Percentiles rank a stretch among this genome's conserved stretches.
Evolutionary conservation across 2,329 filamentous ascomycete genomes (phyloP).

Genomic region (Ascochyta rabiei): DNA sequence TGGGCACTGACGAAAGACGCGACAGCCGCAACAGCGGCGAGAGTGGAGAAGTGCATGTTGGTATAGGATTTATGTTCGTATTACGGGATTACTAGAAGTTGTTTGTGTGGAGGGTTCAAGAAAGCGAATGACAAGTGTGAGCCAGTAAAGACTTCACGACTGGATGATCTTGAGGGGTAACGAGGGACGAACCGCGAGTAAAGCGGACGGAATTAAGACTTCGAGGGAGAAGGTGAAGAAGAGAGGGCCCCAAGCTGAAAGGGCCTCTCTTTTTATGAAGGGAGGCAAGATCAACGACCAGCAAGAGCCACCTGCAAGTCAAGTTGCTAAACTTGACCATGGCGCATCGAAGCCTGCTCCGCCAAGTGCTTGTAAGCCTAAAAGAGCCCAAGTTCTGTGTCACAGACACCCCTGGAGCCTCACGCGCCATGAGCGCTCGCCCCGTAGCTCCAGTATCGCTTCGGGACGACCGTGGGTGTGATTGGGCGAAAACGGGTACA

Average conservation of each 20-base stretch:
- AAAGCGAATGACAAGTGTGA: slow-evolving; percentile 43
- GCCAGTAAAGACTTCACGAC: slow-evolving; percentile 34
- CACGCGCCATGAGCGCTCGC: slow-evolving; percentile 17
- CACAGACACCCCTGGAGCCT: slow-evolving; percentile 17
- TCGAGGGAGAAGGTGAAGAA: slow-evolving; percentile 25
- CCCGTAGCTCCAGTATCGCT: slow-evolving; percentile 26
- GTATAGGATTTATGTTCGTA: slow-evolving; percentile 21
- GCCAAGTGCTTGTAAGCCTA: slow-evolving; percentile 19
- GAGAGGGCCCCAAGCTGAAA: slow-evolving; percentile 11
- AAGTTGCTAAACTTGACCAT: slow-evolving; percentile 31
- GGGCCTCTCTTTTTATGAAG: slow-evolving; percentile 28
- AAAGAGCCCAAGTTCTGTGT: slow-evolving; percentile 19
- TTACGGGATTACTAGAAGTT: slow-evolving; percentile 33
- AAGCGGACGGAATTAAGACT: slow-evolving; percentile 24
- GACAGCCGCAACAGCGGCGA: slow-evolving; percentile 39
- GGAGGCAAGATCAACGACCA: slow-evolving; percentile 23
- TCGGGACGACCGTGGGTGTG: slow-evolving; percentile 9
- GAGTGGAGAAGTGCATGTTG: slow-evolving; percentile 43
- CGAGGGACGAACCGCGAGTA: slow-evolving; percentile 23
- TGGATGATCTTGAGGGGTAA: slow-evolving; percentile 29
- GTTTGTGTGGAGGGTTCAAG: slow-evolving; percentile 17
- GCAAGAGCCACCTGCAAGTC: slow-evolving; percentile 20
- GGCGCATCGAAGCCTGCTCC: slow-evolving; percentile 20
- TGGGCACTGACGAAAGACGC: slow-evolving; percentile 42
- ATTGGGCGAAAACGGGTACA: slow-evolving; percentile 15